Base-by-base conservation (phyloP, 768 basidiomycete species). In the Antrodiella citrinella region DNA sequence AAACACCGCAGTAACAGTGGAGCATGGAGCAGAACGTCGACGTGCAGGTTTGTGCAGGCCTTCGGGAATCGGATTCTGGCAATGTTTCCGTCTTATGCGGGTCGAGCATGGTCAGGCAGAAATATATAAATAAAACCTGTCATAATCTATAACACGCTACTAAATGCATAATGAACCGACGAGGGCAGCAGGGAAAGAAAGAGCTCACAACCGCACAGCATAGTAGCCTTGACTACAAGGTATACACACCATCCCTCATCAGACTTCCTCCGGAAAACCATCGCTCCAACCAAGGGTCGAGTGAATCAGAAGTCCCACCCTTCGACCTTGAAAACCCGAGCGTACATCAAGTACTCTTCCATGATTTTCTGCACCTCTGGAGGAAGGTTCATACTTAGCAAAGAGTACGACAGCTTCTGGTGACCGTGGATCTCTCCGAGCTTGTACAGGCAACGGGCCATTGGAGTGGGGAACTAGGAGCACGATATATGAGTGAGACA, bases 331-430 rank as follows among this genome's bases (percentile, higher is more conserved):
- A 97, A 96, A 48, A 71, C 74, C 65, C 80, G 82, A 12, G 91
- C 94, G 66, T 94, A 95, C 58, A 84, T 80, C 64, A 95, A 69
- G 64, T 91, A 93, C 54, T 85, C 83, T 55, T 93, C 84, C 90
- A 98, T 92, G 57, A 96, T 88, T 70, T 89, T 92, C 59, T 88
- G 72, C 50, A 96, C 86, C 5, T 86, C 76, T 1, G 91, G 88
- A 1, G 94, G 94, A 5, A 98, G 73, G 2, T 91, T 89, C 89
- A 96, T 94, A 62, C 92, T 95, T 49, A 96, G 68, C 22, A 99
- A 68, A 4, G 94, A 94, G 63, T 91, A 96, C 47, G 84, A 80
- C 53, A 98, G 92, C 70, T 98, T 98, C 53, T 83, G 86, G 58
- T 92, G 87, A 0, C 96, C 96, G 56, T 98, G 92, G 35, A 88